A percentile compares a stretch with the other conserved stretches of the same genome.
These are phyloP conservation scores for Lepiota brunneoincarnata DNA, from an alignment of 768 basidiomycete genomes.

Conservation along the genomic window DNA sequence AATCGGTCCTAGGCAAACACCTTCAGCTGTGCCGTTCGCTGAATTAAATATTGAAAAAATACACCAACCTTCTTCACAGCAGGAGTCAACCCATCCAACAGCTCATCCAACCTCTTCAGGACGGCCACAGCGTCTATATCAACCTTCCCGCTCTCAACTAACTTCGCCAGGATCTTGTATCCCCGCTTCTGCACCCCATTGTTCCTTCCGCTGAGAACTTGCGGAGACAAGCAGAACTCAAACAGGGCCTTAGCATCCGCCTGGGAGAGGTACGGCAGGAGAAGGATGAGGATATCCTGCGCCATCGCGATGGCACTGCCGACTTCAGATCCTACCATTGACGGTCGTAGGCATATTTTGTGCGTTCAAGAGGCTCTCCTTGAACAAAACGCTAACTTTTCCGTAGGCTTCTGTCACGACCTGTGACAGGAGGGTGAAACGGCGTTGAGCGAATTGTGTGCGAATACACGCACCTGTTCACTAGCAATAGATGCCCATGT, in stretches of 20 bases:
- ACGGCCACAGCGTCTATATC: conserved; percentile 52
- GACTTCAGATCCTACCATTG: conserved; percentile 31
- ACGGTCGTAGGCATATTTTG: conserved; percentile 26
- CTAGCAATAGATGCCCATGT: conserved; percentile 84
- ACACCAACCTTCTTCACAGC: conserved; percentile 80
- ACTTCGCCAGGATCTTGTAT: conserved; percentile 81
- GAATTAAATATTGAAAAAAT: conserved; percentile 7
- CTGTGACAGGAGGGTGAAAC: neutral
- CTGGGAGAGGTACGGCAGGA: conserved; percentile 71
- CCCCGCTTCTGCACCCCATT: conserved; percentile 94
- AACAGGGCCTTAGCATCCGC: conserved; percentile 65
- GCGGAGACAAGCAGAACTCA: conserved; percentile 60
- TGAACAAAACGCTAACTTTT: conserved; percentile 74
- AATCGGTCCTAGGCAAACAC: conserved; percentile 70
- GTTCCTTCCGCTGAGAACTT: conserved; percentile 74
- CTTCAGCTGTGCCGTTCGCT: neutral
- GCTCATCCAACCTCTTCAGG: conserved; percentile 62
- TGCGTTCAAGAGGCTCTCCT: conserved; percentile 52
- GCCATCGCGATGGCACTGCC: conserved; percentile 59
- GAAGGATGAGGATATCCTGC: conserved; percentile 82
- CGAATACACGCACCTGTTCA: conserved; percentile 45
- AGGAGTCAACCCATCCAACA: conserved; percentile 62
- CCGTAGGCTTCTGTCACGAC: conserved; percentile 48
- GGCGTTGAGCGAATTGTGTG: neutral
- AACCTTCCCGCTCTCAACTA: conserved; percentile 65